These are phyloP conservation scores for Endocarpon pusillum DNA, from an alignment of 495 filamentous ascomycete species.

Conservation along the genomic window DNA sequence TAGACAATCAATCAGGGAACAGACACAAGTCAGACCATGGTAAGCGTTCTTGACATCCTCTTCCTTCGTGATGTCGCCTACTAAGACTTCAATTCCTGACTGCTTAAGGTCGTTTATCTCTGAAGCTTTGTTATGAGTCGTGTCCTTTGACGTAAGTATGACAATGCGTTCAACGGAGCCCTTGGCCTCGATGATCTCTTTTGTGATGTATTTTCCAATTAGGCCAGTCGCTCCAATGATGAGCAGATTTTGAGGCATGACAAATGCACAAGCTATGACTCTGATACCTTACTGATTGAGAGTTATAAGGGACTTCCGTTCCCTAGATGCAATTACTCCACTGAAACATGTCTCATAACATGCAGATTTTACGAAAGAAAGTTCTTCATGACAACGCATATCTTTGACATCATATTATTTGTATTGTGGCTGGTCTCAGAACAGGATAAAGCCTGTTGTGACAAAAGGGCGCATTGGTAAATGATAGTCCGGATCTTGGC, in stretches of 20 bases:
- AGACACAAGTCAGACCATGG: constrained; percentile 16
- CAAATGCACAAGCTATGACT: too few relatives aligned
- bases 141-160: constrained; percentile 45
- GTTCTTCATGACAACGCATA: too few relatives aligned
- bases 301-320: too few relatives aligned
- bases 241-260: constrained; percentile 31
- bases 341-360: too few relatives aligned
- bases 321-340: too few relatives aligned
- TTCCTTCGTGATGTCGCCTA: constrained; percentile 37
- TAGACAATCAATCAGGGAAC: background rate
- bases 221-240: constrained; percentile 53
- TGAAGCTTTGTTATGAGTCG: constrained; percentile 26
- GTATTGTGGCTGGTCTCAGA: too few relatives aligned
- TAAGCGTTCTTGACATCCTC: constrained; percentile 36
- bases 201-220: constrained; percentile 48
- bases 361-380: too few relatives aligned
- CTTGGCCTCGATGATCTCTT: constrained; percentile 36
- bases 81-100: constrained; percentile 37
- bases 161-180: constrained; percentile 34
- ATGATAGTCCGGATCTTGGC: too few relatives aligned
- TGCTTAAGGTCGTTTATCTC: constrained; percentile 24
- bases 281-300: too few relatives aligned
- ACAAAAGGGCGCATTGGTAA: too few relatives aligned
- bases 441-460: too few relatives aligned
- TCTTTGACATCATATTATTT: too few relatives aligned